phyloP scores from a whole-genome alignment of 2,329 filamentous ascomycete species.

The Ascochyta lentis region DNA sequence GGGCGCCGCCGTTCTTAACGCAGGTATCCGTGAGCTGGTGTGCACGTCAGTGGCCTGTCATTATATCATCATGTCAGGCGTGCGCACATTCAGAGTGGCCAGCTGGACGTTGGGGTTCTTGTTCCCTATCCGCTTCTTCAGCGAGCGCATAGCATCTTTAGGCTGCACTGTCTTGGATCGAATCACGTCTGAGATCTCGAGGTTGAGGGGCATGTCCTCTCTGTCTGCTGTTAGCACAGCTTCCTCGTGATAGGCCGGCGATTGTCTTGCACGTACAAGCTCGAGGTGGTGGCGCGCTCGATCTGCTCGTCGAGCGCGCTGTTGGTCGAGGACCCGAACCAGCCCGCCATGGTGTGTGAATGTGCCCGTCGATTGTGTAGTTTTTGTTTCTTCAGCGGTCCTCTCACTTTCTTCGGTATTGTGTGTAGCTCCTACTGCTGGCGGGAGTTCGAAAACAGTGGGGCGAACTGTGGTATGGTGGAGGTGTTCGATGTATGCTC shows the following conservation, averaged over 20 bases:
- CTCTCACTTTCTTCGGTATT: background rate
- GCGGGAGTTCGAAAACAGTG: background rate
- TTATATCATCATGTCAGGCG: background rate
- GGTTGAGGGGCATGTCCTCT: constrained; percentile 95
- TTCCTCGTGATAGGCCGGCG: background rate
- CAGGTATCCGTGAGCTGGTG: constrained; percentile 90
- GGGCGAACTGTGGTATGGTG: background rate
- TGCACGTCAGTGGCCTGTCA: constrained; percentile 15
- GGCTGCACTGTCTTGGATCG: constrained; percentile 96
- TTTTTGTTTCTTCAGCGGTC: background rate
- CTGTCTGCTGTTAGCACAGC: constrained; percentile 53
- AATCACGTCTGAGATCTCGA: constrained; percentile 98
- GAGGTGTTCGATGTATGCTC: constrained; percentile 4
- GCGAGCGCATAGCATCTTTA: constrained; percentile 95
- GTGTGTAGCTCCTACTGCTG: constrained; percentile 1
- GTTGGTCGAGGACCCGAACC: constrained; percentile 84
- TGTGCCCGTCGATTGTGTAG: background rate
- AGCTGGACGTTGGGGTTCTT: constrained; percentile 98
- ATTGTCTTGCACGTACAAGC: constrained; percentile 66
- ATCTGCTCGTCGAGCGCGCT: constrained; percentile 96
- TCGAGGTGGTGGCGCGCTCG: constrained; percentile 91
- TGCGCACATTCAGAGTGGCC: constrained; percentile 84
- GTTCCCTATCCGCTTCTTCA: constrained; percentile 93
- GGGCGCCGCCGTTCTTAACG: constrained; percentile 95
- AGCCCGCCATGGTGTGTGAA: constrained; percentile 77